phyloP scores from a whole-genome alignment of 2,329 filamentous ascomycete species.

The Elsinoe ampelina region DNA sequence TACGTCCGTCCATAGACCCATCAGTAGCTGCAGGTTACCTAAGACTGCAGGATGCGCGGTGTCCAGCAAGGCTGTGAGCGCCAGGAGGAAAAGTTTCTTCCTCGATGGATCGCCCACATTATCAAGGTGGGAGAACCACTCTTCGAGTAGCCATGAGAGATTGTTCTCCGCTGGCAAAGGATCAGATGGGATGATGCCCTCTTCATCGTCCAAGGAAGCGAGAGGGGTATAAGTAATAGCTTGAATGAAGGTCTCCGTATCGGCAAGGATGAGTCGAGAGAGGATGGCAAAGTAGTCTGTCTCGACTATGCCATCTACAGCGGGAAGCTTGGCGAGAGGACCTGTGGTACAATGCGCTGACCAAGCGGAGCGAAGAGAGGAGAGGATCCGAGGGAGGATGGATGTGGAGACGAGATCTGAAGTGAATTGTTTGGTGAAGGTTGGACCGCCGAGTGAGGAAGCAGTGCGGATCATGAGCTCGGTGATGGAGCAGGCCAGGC shows the following conservation, averaged over 20 bases:
- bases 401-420: conserved; percentile 51
- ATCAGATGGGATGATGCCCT: conserved; percentile 15
- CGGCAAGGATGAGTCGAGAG: conserved; percentile 65
- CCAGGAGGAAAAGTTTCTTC: conserved; percentile 64
- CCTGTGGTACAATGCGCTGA: conserved; percentile 74
- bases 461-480: conserved; percentile 42
- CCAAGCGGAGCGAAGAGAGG: conserved; percentile 39
- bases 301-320: conserved; percentile 65
- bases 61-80: conserved; percentile 62
- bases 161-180: conserved; percentile 22
- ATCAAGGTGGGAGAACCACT: conserved; percentile 60
- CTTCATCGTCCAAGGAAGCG: not conserved
- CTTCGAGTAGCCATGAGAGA: conserved; percentile 43
- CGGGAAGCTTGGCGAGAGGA: conserved; percentile 59
- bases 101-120: conserved; percentile 55
- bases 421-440: conserved; percentile 40
- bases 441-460: conserved; percentile 42
- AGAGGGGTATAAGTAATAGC: conserved; percentile 28
- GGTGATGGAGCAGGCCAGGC: conserved; percentile 37
- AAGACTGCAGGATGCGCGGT: conserved; percentile 42
- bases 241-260: conserved; percentile 57
- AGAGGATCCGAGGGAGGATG: conserved; percentile 45
- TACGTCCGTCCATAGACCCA: conserved; percentile 66
- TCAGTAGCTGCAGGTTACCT: conserved; percentile 56
- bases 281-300: conserved; percentile 80